phyloP scores from a whole-genome alignment of 2,329 filamentous ascomycete species.

The Gnomoniopsis smithogilvyi region DNA sequence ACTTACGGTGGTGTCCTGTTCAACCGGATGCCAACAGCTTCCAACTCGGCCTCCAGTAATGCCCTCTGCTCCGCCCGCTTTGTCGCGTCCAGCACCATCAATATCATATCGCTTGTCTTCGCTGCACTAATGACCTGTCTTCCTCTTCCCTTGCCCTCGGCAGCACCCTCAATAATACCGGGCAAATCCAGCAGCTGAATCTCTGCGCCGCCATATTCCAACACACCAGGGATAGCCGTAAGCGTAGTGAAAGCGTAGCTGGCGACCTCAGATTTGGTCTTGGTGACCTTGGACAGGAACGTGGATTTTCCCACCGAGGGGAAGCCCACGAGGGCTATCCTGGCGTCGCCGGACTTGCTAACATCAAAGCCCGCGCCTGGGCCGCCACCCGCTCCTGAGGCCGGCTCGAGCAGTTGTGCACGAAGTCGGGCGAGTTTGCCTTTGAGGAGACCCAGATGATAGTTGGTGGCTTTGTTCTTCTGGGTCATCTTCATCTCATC shows the following conservation, averaged over 20 bases:
- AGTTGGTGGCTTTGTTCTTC: constrained; percentile 73
- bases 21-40: constrained; percentile 90
- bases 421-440: constrained; percentile 94
- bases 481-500: constrained; percentile 99
- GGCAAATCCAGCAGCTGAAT: constrained; percentile 97
- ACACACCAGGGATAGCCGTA: constrained; percentile 93
- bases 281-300: constrained; percentile 97
- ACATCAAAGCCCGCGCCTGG: constrained; percentile 88
- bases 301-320: constrained; percentile 98
- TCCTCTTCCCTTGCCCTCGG: constrained; percentile 93
- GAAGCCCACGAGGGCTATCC: constrained; percentile 97
- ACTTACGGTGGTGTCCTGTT: constrained; percentile 86
- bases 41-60: constrained; percentile 84
- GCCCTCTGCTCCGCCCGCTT: constrained; percentile 93
- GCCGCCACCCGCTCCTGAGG: constrained; percentile 71
- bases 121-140: constrained; percentile 96
- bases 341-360: constrained; percentile 92
- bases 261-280: constrained; percentile 93
- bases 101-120: constrained; percentile 94
- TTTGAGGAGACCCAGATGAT: constrained; percentile 96
- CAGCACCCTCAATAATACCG: constrained; percentile 95
- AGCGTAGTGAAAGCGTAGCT: constrained; percentile 97
- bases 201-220: constrained; percentile 96
- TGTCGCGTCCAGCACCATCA: constrained; percentile 96
- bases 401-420: constrained; percentile 90